Evolutionary conservation across 129 eudicot species (phyloP).

Genomic region (Apium graveolens): DNA sequence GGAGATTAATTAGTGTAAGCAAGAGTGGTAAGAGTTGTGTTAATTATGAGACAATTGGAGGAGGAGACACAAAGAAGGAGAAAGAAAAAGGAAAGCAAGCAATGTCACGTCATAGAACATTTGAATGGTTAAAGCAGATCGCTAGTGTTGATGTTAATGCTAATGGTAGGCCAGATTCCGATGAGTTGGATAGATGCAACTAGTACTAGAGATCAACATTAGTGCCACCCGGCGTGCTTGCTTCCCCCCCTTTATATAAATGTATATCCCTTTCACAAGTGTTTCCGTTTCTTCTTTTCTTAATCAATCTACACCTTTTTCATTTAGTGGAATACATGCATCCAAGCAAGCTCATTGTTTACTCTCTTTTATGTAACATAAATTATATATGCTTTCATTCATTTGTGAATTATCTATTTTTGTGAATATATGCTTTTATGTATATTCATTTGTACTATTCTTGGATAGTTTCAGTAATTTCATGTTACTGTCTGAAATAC

Average conservation of each 20-base stretch:
- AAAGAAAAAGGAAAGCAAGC: constrained; percentile 37
- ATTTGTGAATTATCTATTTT: no score
- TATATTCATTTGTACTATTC: no score
- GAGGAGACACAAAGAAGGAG: constrained; percentile 15
- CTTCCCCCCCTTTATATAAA: neutral
- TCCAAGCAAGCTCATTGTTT: neutral
- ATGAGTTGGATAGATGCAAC: neutral
- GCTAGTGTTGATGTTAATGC: constrained; percentile 33
- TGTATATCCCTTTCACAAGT: neutral
- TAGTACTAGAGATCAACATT: neutral
- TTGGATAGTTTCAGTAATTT: no score
- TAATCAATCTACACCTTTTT: neutral
- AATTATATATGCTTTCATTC: no score
- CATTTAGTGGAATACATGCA: neutral
- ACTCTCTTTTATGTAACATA: neutral
- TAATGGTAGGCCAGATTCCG: constrained; percentile 32
- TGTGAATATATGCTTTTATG: no score
- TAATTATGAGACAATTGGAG: constrained; percentile 3
- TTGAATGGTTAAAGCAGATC: constrained; percentile 87
- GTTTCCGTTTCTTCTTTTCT: neutral
- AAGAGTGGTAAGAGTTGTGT: constrained; percentile 2
- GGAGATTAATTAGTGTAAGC: neutral
- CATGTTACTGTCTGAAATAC: no score
- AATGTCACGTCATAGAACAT: constrained; percentile 81
- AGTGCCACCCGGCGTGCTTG: constrained; percentile 5